Base-by-base conservation (phyloP, 1,284 basidiomycete genomes). In the Ceratorhiza oryzae-sativae region DNA sequence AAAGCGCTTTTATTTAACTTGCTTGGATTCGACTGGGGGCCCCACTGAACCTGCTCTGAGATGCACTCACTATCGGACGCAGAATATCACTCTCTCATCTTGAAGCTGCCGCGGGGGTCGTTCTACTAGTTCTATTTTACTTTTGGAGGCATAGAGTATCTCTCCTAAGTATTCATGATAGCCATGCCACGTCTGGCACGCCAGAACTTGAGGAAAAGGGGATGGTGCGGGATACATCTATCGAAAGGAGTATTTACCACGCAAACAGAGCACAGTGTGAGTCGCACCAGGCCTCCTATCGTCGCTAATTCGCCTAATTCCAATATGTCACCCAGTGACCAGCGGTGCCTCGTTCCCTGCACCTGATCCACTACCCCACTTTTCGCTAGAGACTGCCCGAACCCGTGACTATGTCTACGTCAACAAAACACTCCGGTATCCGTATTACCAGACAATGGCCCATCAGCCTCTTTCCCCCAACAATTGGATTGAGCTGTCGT, bases 401-500 rank as follows among this genome's bases (percentile, higher is more conserved):
- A 78, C 78, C 10, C 75, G 81, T 23, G 79, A 81, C 74, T 80
- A 80, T 74, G 73, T 82, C 39, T 81, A 82, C 73, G 80, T 77
- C 12, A 82, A 82, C 76, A 80, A 80, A 73, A 78, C 79, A 0
- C 74, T 81, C 51, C 77, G 81, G 32, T 79, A 78, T 72, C 81
- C 81, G 5, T 82, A 82, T 63, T 77, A 77, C 60, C 81, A 80
- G 79, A 81, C 80, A 9, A 81, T 81, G 80, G 77, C 80, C 1
- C 82, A 83, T 63, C 82, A 82, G 73, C 80, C 81, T 0, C 82
- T 83, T 80, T 77, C 81, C 27, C 76, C 78, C 41, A 80, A 83
- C 60, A 75, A 83, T 73, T 83, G 82, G 82, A 83, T 83, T 30
- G 82, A 83, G 75, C 80, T 83, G 27, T 82, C 82, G 76, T 79